Percentiles rank a stretch among this genome's conserved stretches.
Conservation (phyloP, 2,329 filamentous ascomycete genomes). For the Parastagonospora avenae region DNA sequence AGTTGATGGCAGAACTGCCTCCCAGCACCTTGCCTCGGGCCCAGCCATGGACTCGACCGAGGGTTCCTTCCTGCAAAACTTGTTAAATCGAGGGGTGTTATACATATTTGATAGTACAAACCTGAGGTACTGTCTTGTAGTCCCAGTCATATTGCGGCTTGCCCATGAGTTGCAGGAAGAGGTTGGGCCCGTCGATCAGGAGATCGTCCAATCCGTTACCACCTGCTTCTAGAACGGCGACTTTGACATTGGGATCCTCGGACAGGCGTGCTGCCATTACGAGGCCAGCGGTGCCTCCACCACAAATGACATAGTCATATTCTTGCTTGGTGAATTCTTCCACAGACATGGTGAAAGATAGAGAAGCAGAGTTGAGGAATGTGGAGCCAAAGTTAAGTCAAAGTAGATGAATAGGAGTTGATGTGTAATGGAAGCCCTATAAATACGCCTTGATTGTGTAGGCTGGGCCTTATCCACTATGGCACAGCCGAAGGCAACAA, state of each 20-base stretch:
- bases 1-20: conserved; percentile 49
- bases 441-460: no score
- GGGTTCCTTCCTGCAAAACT: conserved; percentile 25
- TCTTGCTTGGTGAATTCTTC: conserved; percentile 26
- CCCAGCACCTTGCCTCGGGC: conserved; percentile 38
- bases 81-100: conserved; percentile 3
- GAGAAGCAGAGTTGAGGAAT: no score
- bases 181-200: conserved; percentile 33
- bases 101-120: not conserved
- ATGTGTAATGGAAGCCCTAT: no score
- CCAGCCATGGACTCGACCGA: conserved; percentile 27
- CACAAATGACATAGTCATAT: conserved; percentile 33
- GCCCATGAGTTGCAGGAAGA: conserved; percentile 30
- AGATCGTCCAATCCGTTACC: conserved; percentile 32
- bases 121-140: conserved; percentile 38
- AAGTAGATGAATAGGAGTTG: no score
- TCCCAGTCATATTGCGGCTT: conserved; percentile 42
- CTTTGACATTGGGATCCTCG: conserved; percentile 32
- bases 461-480: no score
- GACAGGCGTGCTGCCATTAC: conserved; percentile 35
- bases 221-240: conserved; percentile 37
- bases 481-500: no score
- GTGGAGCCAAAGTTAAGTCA: no score
- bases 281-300: conserved; percentile 38
- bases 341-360: conserved; percentile 20